Percentiles rank a stretch among this genome's conserved stretches.
phyloP scores from a whole-genome alignment of 345 rosid genomes.

The Eutrema yunnanense region DNA sequence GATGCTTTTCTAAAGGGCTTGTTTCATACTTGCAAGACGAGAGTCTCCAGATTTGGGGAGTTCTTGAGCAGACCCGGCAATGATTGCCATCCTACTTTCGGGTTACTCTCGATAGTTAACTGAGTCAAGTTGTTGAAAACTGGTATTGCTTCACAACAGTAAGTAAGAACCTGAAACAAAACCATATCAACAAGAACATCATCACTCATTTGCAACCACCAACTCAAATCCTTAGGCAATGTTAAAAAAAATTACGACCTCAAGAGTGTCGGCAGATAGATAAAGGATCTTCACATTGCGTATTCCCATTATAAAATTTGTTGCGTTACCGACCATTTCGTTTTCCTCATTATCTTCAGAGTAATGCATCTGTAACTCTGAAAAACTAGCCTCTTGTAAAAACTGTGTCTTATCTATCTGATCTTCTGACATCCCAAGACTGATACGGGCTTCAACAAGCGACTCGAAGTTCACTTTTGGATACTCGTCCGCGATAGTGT shows the following conservation, averaged over 20 bases:
- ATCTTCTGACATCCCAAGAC: neutral
- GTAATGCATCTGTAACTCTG: neutral
- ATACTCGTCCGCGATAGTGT: neutral
- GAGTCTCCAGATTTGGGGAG: slow-evolving; percentile 8
- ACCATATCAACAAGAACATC: neutral
- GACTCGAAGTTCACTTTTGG: neutral
- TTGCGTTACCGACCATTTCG: neutral
- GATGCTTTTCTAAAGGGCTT: neutral
- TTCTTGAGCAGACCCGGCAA: neutral
- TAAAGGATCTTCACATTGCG: slow-evolving; percentile 1
- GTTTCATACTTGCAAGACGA: neutral
- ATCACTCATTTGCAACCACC: neutral
- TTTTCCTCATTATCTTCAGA: neutral
- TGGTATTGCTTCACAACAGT: neutral
- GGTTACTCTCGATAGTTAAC: neutral
- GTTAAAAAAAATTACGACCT: neutral
- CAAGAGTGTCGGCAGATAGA: neutral
- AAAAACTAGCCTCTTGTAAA: neutral
- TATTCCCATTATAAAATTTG: neutral
- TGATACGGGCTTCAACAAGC: slow-evolving; percentile 6
- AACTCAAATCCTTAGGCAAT: neutral
- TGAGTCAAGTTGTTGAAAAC: neutral
- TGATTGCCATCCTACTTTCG: neutral
- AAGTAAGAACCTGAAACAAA: slow-evolving; percentile 6
- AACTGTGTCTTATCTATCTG: neutral